Percentiles rank a stretch among this genome's conserved stretches.
phyloP scores from a whole-genome alignment of 805 yeast species.

The Yarrowia sp. region DNA sequence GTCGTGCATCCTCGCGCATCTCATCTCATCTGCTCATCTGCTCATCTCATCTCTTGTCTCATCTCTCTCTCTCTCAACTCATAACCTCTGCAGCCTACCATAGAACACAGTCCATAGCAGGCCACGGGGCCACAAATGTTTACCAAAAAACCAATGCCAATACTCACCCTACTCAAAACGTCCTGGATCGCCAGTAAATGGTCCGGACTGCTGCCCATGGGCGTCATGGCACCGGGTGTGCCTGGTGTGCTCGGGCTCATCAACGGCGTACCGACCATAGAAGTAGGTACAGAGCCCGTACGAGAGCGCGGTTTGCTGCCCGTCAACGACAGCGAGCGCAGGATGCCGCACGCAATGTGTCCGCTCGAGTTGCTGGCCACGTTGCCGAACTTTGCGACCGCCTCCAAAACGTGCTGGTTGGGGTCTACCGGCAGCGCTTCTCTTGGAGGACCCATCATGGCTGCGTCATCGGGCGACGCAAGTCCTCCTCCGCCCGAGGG shows the following conservation, averaged over 20 bases:
- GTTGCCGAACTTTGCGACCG: slow-evolving; percentile 16
- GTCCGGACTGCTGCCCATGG: neutral
- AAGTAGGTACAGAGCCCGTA: neutral
- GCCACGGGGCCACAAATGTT: too few species aligned
- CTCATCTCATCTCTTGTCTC: too few species aligned
- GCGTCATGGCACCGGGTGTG: slow-evolving; percentile 15
- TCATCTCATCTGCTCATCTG: too few species aligned
- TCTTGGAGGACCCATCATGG: slow-evolving; percentile 10
- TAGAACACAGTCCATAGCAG: too few species aligned
- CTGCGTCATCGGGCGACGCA: slow-evolving; percentile 7
- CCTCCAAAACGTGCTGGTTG: slow-evolving; percentile 19
- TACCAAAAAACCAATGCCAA: too few species aligned
- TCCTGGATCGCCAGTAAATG: slow-evolving; percentile 18
- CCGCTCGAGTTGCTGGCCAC: slow-evolving; percentile 22
- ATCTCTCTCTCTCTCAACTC: too few species aligned
- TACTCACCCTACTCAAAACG: slow-evolving; percentile 17
- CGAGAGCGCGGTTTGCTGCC: neutral
- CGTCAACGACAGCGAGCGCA: slow-evolving; percentile 4
- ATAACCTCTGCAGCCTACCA: too few species aligned
- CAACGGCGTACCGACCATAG: slow-evolving; percentile 4
- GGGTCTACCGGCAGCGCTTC: slow-evolving; percentile 4
- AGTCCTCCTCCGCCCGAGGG: slow-evolving; percentile 4
- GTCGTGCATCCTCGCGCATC: too few species aligned
- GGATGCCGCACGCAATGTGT: slow-evolving; percentile 14
- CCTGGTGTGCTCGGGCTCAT: slow-evolving; percentile 1